Percentiles rank a stretch among this genome's conserved stretches.
phyloP scores from a whole-genome alignment of 257 asterid genomes.

The Solanum sparsipilum region DNA sequence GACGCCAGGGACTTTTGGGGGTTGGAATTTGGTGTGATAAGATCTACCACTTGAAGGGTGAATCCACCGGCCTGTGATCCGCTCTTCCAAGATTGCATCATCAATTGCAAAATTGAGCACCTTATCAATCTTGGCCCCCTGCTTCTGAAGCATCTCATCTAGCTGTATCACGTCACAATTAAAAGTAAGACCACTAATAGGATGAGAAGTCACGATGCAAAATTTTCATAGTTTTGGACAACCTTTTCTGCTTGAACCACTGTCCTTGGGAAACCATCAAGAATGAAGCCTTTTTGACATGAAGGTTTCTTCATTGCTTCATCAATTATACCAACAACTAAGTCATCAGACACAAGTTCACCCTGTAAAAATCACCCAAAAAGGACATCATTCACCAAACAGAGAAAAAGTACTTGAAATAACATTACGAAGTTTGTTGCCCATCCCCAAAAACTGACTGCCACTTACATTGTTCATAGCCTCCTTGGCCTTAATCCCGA shows the following conservation, averaged over 20 bases:
- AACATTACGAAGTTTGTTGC: background rate
- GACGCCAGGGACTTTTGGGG: constrained; percentile 65
- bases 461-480: constrained; percentile 75
- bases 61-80: constrained; percentile 98
- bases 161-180: constrained; percentile 34
- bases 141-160: constrained; percentile 88
- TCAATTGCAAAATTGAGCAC: constrained; percentile 93
- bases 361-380: constrained; percentile 37
- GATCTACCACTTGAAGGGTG: constrained; percentile 93
- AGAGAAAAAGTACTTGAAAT: background rate
- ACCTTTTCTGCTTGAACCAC: constrained; percentile 95
- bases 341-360: constrained; percentile 89
- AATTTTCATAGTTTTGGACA: background rate
- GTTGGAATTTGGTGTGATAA: constrained; percentile 78
- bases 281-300: constrained; percentile 91
- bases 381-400: background rate
- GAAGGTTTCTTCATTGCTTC: constrained; percentile 92
- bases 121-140: constrained; percentile 74
- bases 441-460: background rate
- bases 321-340: constrained; percentile 87
- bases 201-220: background rate
- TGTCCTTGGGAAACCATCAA: constrained; percentile 96
- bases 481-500: constrained; percentile 85
- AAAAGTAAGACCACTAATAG: background rate
- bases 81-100: constrained; percentile 89